Evolutionary conservation across 768 basidiomycete species (phyloP).

Genomic region (Gymnopilus dilepis): DNA sequence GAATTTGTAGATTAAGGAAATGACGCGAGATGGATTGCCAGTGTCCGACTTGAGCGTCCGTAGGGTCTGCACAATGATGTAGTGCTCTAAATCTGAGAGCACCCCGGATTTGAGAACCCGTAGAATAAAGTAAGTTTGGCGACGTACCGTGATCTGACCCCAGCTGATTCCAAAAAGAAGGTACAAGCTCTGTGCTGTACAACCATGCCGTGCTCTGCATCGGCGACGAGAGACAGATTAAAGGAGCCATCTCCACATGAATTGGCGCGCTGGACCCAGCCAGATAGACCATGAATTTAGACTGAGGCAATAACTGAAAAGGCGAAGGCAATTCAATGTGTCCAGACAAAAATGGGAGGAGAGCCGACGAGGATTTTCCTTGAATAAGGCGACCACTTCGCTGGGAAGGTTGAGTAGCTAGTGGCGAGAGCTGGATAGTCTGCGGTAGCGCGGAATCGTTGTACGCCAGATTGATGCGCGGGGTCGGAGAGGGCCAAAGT

Average conservation of each 20-base stretch:
- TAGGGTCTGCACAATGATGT: conserved; percentile 57
- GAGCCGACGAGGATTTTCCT: conserved; percentile 2
- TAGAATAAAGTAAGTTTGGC: not conserved
- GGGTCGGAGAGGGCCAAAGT: conserved; percentile 24
- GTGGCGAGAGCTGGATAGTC: conserved; percentile 27
- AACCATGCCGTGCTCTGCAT: conserved; percentile 32
- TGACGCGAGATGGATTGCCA: conserved; percentile 5
- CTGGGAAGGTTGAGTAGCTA: conserved; percentile 10
- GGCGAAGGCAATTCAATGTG: conserved; percentile 56
- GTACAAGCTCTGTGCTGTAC: conserved; percentile 55
- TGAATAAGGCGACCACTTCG: conserved; percentile 3
- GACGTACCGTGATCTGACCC: conserved; percentile 48
- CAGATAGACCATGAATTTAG: conserved; percentile 50
- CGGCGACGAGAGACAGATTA: conserved; percentile 33
- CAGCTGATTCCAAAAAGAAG: conserved; percentile 55
- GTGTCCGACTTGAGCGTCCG: conserved; percentile 15
- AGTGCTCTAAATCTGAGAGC: conserved; percentile 52
- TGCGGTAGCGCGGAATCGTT: conserved; percentile 24
- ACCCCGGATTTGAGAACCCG: not conserved
- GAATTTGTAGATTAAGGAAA: conserved; percentile 33
- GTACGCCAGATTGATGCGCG: conserved; percentile 25
- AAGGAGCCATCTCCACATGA: conserved; percentile 45
- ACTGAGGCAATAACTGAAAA: conserved; percentile 44
- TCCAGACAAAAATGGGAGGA: conserved; percentile 19
- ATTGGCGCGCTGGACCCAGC: conserved; percentile 42